Percentiles rank a stretch among this genome's conserved stretches.
phyloP scores from a whole-genome alignment of 805 yeast genomes.

The Metschnikowia shivogae region DNA sequence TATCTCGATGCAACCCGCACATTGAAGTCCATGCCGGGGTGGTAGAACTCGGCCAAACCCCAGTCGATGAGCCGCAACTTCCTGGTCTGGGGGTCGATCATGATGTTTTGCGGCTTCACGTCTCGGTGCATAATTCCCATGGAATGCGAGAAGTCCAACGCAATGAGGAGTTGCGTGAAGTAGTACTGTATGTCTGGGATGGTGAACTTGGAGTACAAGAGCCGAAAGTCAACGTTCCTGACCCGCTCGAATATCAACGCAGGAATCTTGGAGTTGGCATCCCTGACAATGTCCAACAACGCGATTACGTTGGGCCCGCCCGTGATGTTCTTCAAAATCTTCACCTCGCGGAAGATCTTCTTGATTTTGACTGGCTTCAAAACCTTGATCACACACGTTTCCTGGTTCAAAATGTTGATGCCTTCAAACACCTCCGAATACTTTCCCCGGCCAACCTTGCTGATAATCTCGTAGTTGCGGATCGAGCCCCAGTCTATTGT shows the following conservation, averaged over 20 bases:
- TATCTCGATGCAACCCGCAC: conserved; percentile 92
- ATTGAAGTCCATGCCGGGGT: conserved; percentile 82
- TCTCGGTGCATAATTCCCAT: conserved; percentile 96
- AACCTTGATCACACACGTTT: conserved; percentile 76
- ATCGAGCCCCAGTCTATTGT: conserved; percentile 41
- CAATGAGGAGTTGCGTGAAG: conserved; percentile 74
- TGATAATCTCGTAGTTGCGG: conserved; percentile 66
- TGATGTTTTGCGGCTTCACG: conserved; percentile 92
- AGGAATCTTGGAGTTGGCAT: conserved; percentile 75
- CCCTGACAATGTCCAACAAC: conserved; percentile 76
- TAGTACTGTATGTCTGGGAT: conserved; percentile 76
- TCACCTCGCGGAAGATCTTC: conserved; percentile 86
- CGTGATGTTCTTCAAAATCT: conserved; percentile 77
- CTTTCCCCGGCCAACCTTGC: conserved; percentile 88
- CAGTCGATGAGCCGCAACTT: conserved; percentile 83
- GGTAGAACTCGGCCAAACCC: conserved; percentile 95
- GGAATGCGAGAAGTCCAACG: conserved; percentile 85
- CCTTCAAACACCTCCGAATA: conserved; percentile 95
- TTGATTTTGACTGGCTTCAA: conserved; percentile 90
- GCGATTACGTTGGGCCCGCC: conserved; percentile 82
- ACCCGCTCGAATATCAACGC: conserved; percentile 84
- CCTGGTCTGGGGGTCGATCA: conserved; percentile 79
- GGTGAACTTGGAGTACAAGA: conserved; percentile 73
- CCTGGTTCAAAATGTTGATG: conserved; percentile 58
- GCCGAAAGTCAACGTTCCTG: conserved; percentile 76